Base-by-base conservation (phyloP, 2,329 filamentous ascomycete genomes). In the Ophiocordyceps camponoti-rufipedis region DNA sequence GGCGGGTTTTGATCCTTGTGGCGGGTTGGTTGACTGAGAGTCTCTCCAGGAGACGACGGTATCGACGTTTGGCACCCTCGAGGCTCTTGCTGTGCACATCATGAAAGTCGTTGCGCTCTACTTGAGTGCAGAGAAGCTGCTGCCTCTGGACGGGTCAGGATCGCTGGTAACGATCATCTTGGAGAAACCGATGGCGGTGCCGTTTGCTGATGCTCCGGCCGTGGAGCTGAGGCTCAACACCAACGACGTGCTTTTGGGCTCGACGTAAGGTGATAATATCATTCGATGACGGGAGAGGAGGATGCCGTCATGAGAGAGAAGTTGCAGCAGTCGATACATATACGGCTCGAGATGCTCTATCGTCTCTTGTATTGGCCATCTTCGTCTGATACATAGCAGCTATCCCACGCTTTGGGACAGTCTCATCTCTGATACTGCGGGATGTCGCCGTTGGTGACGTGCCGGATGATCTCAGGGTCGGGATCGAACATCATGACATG, bases 401-500 rank as follows among this genome's bases (percentile, higher is more conserved):
- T 23, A 23, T 23, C 23, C 5, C 23, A 23, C 23, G 23, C 23
- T 35, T n/a, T 14, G 13, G 32, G 13, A 7, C 31, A 11, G 9
- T 8, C 10, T 14, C 13, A 3, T 33, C 31, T 33, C 31, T 11
- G 31, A 33, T 35, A 71, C 56, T 83, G 68, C 2, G 85, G 78
- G 41, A 82, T 67, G 63, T 94, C 86, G 12, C 79, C 81, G 35
- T 75, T 66, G 6, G 86, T 94, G 49, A 94, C 71, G 46, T 76
- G 65, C 44, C 67, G 65, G 42, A 94, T 62, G 52, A 93, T 85
- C 4, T 67, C 70, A 38, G 69, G 67, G 53, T 89, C 79, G 1
- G 87, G 80, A 53, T 85, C 71, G 59, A 80, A 83, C 45, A 95
- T 67, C 86, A 95, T 87, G 56, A 95, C 81, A 61, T 96, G 89